These are phyloP conservation scores for Cercospora berteroae DNA, from an alignment of 2,329 filamentous ascomycete species.

Conservation along the genomic window DNA sequence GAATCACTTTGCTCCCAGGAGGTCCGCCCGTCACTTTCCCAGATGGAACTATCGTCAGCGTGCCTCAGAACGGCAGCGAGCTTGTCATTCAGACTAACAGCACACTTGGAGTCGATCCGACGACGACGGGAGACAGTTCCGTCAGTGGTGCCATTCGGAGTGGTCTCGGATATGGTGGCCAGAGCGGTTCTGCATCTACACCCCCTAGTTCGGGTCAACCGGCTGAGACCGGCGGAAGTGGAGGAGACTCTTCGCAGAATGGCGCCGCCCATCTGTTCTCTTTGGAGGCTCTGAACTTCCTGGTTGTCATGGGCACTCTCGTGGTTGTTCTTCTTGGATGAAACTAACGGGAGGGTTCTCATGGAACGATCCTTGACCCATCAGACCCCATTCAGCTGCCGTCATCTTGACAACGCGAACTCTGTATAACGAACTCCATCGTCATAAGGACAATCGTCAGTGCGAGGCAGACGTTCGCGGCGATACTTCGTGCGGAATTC, in stretches of 20 bases:
- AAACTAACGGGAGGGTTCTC: not conserved
- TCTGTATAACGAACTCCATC: not conserved
- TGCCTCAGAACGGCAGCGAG: conserved; percentile 13
- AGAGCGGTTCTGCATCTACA: conserved; percentile 1
- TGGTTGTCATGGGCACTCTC: conserved; percentile 5
- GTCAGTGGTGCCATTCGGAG: conserved; percentile 8
- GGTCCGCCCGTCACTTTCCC: conserved; percentile 16
- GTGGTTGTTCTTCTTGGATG: not conserved
- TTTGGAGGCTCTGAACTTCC: conserved; percentile 8
- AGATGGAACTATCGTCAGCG: conserved; percentile 22
- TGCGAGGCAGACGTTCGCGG: not conserved
- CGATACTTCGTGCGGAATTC: not conserved
- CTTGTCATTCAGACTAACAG: conserved; percentile 6
- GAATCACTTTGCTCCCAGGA: conserved; percentile 20
- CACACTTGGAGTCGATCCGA: conserved; percentile 6
- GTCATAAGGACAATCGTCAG: not conserved
- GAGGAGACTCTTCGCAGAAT: not conserved
- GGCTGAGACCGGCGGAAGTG: not conserved
- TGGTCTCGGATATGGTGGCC: conserved; percentile 1
- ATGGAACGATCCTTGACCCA: not conserved
- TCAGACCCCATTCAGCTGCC: not conserved
- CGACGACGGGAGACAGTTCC: conserved; percentile 1
- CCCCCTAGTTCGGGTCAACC: not conserved
- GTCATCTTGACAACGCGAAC: not conserved
- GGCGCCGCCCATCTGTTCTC: not conserved